Conservation (phyloP, 2,329 filamentous ascomycete species). For the Paracorniculantispora psalliotae region DNA sequence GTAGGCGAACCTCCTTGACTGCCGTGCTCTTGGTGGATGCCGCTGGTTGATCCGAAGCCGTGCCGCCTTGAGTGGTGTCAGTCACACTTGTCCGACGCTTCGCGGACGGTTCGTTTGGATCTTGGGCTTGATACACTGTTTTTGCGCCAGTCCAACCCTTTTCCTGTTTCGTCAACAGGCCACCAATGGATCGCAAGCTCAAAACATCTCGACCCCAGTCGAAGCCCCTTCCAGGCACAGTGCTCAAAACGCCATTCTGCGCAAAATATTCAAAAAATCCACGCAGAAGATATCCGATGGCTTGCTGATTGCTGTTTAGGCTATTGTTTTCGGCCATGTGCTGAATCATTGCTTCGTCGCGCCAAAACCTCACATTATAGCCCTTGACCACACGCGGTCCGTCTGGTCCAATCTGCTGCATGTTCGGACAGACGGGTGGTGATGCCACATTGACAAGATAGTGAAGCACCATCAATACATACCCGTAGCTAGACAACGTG, state of each 20-base stretch:
- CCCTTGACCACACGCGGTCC: conserved; percentile 49
- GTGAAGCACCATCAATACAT: conserved; percentile 87
- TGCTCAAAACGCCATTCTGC: conserved; percentile 50
- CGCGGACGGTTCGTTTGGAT: conserved; percentile 18
- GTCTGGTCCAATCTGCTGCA: conserved; percentile 55
- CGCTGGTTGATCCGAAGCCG: not conserved
- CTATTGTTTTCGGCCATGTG: conserved; percentile 51
- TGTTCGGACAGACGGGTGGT: conserved; percentile 79
- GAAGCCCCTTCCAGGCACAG: conserved; percentile 54
- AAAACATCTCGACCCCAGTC: conserved; percentile 77
- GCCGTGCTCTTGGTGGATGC: conserved; percentile 30
- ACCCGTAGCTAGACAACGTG: conserved; percentile 84
- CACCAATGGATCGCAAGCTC: conserved; percentile 67
- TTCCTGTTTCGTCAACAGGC: conserved; percentile 65
- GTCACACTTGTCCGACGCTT: conserved; percentile 13
- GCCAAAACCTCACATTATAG: conserved; percentile 71
- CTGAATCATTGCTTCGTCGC: conserved; percentile 65
- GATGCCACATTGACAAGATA: conserved; percentile 78
- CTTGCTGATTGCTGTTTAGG: conserved; percentile 64
- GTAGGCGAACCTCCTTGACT: conserved; percentile 66
- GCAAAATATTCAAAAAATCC: conserved; percentile 90
- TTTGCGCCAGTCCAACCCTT: conserved; percentile 87
- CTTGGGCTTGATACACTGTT: conserved; percentile 55
- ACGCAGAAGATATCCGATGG: conserved; percentile 65
- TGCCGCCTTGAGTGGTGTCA: conserved; percentile 19